These are phyloP conservation scores for Violaceomyces palustris DNA, from an alignment of 1,284 basidiomycete species.

Conservation along the genomic window DNA sequence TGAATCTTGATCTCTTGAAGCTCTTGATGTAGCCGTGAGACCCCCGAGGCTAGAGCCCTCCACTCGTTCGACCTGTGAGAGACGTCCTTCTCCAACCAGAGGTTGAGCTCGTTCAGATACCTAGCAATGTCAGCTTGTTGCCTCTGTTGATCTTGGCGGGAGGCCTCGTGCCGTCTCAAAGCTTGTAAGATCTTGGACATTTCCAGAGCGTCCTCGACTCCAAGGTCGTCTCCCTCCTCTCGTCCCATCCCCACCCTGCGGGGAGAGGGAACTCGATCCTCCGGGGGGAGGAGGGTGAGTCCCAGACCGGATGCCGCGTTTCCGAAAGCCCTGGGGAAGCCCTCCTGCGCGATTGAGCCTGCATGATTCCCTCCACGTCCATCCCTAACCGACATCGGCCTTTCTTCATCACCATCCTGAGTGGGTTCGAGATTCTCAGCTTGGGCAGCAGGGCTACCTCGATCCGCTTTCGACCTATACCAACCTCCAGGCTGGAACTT, in stretches of 20 bases:
- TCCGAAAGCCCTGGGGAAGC: too few species aligned
- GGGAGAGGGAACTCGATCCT: too few species aligned
- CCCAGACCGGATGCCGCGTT: too few species aligned
- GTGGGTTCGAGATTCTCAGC: too few species aligned
- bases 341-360: too few species aligned
- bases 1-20: constrained; percentile 31
- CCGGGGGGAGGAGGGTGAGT: too few species aligned
- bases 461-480: constrained; percentile 26
- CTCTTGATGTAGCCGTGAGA: constrained; percentile 37
- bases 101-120: constrained; percentile 46
- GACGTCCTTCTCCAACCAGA: constrained; percentile 41
- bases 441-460: too few species aligned
- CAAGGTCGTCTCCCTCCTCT: too few species aligned
- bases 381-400: too few species aligned
- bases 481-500: constrained; percentile 23
- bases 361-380: too few species aligned
- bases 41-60: constrained; percentile 32
- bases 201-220: constrained; percentile 10
- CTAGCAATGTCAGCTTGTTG: constrained; percentile 44
- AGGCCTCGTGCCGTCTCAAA: constrained; percentile 33
- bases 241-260: too few species aligned
- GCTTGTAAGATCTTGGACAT: constrained; percentile 28
- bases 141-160: constrained; percentile 28
- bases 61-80: constrained; percentile 41
- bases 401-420: too few species aligned